Evolutionary conservation across 257 asterid species (phyloP), one percentile per base, ranked within the genome.

Genomic region (Penstemon barbatus): DNA sequence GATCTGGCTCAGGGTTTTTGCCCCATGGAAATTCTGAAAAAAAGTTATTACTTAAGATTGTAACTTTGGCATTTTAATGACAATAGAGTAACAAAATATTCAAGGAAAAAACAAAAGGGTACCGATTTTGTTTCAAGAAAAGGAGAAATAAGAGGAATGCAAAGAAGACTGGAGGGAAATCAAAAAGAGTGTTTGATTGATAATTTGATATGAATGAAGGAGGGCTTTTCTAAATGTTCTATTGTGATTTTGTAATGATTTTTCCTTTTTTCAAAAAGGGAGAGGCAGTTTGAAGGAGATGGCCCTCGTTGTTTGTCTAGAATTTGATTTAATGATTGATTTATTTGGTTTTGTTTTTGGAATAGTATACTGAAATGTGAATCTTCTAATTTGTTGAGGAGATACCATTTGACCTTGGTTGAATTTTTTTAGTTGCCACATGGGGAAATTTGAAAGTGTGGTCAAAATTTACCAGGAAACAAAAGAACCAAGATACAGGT

Each of bases 1-100:
- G 93, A 88, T 86, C 87, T 79, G 75, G 69, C 70, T 65, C 15
- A 61, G 25, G 40, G 43, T 44, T 11, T 18, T 63, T 51, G 10
- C 79, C 7, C 36, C 54, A 6, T 18, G 50, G 48, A 71, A 25
- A 75, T 10, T 19, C n/a, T 4, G 41, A 25, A 25, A 19, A 52
- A 38, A 57, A 46, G n/a, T 7, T 12, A 39, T 37, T 7, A 19
- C 50, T 55, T 48, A 65, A 70, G 42, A 65, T 73, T 56, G 69
- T 12, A 4, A 50, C 61, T 70, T 66, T 63, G 57, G 41, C 66
- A 13, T 38, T 33, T 1, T 51, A 51, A 12, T 7, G 67, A 68
- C 57, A 3, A 33, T 3, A 8, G 2, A 50, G 49, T 60, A 40
- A 42, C 68, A 49, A 4, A 53, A 45, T 42, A 39, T 11, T 59